Conservation (phyloP, 2,329 filamentous ascomycete genomes). For the Fulvia fulva region DNA sequence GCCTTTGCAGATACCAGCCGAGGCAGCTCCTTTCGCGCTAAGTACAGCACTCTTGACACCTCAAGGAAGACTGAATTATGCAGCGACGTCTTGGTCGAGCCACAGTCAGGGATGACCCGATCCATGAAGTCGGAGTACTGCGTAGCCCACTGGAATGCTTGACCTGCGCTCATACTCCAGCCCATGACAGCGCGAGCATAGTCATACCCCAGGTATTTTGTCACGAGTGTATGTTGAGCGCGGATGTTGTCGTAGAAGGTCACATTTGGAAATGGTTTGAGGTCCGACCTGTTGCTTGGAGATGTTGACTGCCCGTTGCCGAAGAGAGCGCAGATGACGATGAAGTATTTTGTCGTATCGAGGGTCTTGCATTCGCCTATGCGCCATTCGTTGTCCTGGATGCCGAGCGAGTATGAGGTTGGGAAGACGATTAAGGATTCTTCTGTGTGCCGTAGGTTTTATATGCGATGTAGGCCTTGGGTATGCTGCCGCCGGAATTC, state of each 20-base stretch:
- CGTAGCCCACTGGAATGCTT: constrained; percentile 46
- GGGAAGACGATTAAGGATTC: constrained; percentile 68
- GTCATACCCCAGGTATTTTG: constrained; percentile 56
- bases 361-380: constrained; percentile 63
- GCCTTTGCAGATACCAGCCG: constrained; percentile 48
- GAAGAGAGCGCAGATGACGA: constrained; percentile 65
- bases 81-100: constrained; percentile 58
- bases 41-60: constrained; percentile 60
- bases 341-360: constrained; percentile 62
- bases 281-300: constrained; percentile 53
- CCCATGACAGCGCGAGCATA: constrained; percentile 62
- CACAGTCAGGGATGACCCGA: constrained; percentile 62
- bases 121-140: constrained; percentile 57
- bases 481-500: constrained; percentile 58
- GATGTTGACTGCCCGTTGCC: constrained; percentile 66
- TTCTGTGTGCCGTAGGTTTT: constrained; percentile 66
- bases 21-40: constrained; percentile 53
- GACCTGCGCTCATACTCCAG: constrained; percentile 68
- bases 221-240: constrained; percentile 64
- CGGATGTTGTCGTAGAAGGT: constrained; percentile 66
- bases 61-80: constrained; percentile 68
- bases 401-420: constrained; percentile 67
- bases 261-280: constrained; percentile 58
- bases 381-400: constrained; percentile 72
- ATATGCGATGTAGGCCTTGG: constrained; percentile 67